phyloP scores from a whole-genome alignment of 805 yeast species.

The Candida berthetii region DNA sequence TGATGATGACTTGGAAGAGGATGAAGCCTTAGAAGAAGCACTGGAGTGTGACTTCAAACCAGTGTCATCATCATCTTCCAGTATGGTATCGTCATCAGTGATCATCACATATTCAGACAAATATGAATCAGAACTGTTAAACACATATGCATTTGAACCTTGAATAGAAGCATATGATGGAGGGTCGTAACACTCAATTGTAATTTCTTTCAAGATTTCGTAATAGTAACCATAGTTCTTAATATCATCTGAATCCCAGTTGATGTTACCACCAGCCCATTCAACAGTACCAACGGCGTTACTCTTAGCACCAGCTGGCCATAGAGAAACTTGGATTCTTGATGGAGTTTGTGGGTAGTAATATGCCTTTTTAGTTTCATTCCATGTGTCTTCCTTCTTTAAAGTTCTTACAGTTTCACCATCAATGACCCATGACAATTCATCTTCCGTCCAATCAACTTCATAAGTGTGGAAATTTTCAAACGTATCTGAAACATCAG shows the following conservation, averaged over 20 bases:
- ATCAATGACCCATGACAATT: constrained; percentile 66
- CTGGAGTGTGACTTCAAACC: constrained; percentile 55
- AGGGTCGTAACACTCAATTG: constrained; percentile 65
- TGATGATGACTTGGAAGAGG: constrained; percentile 11
- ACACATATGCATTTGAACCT: constrained; percentile 48
- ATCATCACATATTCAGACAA: constrained; percentile 48
- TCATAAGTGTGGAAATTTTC: constrained; percentile 68
- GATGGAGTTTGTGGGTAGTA: constrained; percentile 71
- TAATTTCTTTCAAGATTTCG: constrained; percentile 52
- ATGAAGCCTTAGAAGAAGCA: constrained; percentile 10
- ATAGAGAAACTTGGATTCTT: constrained; percentile 62
- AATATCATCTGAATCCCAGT: constrained; percentile 79
- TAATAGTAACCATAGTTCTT: constrained; percentile 76
- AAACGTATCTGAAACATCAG: constrained; percentile 45
- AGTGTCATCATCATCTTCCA: constrained; percentile 55
- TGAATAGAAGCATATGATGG: constrained; percentile 45
- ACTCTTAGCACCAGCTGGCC: constrained; percentile 67
- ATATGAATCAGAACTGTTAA: constrained; percentile 39
- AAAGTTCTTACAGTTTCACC: constrained; percentile 64
- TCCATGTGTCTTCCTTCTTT: constrained; percentile 51
- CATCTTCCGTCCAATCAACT: constrained; percentile 78
- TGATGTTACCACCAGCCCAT: constrained; percentile 85
- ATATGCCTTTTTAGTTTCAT: constrained; percentile 51
- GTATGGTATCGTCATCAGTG: constrained; percentile 53
- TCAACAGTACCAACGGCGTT: constrained; percentile 58